Base-by-base conservation (phyloP, 495 filamentous ascomycete species). In the Tuber aestivum region DNA sequence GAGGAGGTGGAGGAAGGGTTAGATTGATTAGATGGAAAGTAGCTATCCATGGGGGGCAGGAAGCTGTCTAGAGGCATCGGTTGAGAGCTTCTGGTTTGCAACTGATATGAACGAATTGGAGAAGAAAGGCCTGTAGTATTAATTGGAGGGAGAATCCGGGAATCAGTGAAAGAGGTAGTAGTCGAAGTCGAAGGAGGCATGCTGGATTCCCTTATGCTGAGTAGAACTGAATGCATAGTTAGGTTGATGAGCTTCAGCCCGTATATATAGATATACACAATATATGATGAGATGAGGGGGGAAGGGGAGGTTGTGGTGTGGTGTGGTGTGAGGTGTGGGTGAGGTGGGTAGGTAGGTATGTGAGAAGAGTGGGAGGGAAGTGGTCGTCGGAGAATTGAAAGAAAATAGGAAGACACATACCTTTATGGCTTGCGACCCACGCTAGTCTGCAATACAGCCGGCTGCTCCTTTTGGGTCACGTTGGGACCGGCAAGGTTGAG, bases 191-290 rank as follows among this genome's bases (percentile, higher is more conserved):
- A 79, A 71, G 77, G 65, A 72, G 78, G 72, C 78, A 79, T 79
- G 77, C 73, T 79, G 72, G 78, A 70, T 73, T 79, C 76, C 72
- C 72, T 75, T 75, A 40, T 72, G 48, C 45, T 79, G 76, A 75
- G 78, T 79, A 78, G 78, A 79, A 71, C 78, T 79, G 77, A 69
- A 72, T 70, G 56, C 78, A 79, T 79, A 73, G 70, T 79, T 79
- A 79, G 76, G 76, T 79, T 79, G 78, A 79, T 79, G 76, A 70
- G 77, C 70, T 72, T 74, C 72, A 79, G 76, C 61, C 40, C 75
- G 76, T 41, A 50, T 74, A 73, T 65, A 65, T 65, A 65, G 56
- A 65, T 65, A 65, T 65, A 65, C 32, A 65, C 32, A 65, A 65
- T 74, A 69, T 79, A 41, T 77, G 75, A 79, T 79, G 70, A 79